Evolutionary conservation across 2,329 filamentous ascomycete species (phyloP), one percentile per base, ranked within the genome.

Genomic region (Neonectria sp.): DNA sequence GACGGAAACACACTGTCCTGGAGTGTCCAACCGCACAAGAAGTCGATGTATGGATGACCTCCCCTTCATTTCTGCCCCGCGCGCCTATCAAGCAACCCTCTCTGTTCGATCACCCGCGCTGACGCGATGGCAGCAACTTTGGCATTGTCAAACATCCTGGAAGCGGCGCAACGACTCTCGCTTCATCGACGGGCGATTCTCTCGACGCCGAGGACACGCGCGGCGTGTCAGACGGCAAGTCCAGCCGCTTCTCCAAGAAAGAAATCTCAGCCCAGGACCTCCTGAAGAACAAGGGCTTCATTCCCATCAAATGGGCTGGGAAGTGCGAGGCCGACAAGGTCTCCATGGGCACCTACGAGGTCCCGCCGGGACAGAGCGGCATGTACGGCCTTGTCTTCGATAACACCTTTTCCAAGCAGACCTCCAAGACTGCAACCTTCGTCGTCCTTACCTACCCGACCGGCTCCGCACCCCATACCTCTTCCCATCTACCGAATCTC

Each of bases 351-450:
- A 96, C 92, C 24, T 94, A 94, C 79, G 93, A 97, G 77, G 93
- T 98, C 27, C 84, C 85, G 1, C 76, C 84, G 8, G 90, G 90
- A 37, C 90, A 96, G 70, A 93, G 91, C 27, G 96, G 96, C 77
- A 98, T 97, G 90, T 99, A 97, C 79, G 96, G 95, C 63, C 86
- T 99, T 68, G 94, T 98, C 35, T 97, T 99, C 78, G 96, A 99
- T 88, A 99, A 99, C 78, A 99, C 96, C 31, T 99, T 99, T 79
- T 97, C 95, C 67, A 98, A 98, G 83, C 93, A 92, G 80, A 92
- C 93, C 48, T 96, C 95, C 60, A 99, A 99, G 83, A 97, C 93
- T 33, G 95, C 95, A 24, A 98, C 95, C 8, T 94, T 99, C 77
- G 95, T 98, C 40, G 89, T 99, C 59, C 88, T 98, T 79, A 98